These are phyloP conservation scores for Coniochaeta sp. DNA, from an alignment of 2,329 filamentous ascomycete species.

Conservation along the genomic window DNA sequence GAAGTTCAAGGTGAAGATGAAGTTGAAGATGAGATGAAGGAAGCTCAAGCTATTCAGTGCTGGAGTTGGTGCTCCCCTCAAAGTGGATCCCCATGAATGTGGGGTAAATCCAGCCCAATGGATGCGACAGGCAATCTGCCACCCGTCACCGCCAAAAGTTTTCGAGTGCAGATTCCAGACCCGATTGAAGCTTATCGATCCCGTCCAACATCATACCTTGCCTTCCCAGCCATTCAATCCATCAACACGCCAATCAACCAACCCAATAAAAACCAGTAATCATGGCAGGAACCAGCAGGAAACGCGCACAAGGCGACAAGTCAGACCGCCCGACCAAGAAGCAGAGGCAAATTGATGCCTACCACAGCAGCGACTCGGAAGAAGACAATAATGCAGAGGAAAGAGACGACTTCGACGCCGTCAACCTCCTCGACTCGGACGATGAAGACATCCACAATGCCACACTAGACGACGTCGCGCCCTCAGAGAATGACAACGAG, in stretches of 20 bases:
- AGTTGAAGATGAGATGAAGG: no score
- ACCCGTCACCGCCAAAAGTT: constrained; percentile 1
- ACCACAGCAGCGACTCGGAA: constrained; percentile 41
- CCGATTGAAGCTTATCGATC: no score
- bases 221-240: neutral
- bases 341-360: constrained; percentile 36
- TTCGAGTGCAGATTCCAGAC: no score
- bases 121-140: neutral
- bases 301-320: constrained; percentile 25
- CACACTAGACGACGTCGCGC: constrained; percentile 40
- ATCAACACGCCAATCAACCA: neutral
- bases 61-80: no score
- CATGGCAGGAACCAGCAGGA: constrained; percentile 14
- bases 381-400: constrained; percentile 25
- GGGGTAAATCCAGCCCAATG: no score
- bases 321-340: constrained; percentile 40
- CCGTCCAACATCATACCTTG: no score
- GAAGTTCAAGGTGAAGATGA: no score
- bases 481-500: constrained; percentile 16
- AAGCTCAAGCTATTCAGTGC: no score
- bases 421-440: constrained; percentile 50
- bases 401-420: constrained; percentile 38
- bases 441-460: constrained; percentile 49
- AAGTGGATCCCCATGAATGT: neutral
- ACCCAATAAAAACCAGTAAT: neutral